Evolutionary conservation across 495 filamentous ascomycete species (phyloP).

Genomic region (Cladorrhinum samala): DNA sequence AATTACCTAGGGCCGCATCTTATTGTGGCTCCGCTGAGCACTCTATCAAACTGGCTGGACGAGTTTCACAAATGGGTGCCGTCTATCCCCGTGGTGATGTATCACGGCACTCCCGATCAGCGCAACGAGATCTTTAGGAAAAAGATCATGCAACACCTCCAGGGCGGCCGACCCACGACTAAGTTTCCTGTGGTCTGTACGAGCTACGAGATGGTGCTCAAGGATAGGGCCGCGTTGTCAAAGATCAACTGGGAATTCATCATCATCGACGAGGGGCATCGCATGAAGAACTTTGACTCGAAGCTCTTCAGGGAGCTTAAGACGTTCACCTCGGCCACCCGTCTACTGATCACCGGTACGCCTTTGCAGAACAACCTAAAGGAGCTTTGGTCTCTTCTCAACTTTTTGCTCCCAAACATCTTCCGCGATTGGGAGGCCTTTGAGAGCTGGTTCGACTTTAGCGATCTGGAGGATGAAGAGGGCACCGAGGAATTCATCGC

Average conservation of each 20-base stretch:
- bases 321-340: conserved; percentile 79
- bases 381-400: conserved; percentile 90
- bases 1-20: conserved; percentile 78
- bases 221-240: conserved; percentile 71
- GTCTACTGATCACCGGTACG: conserved; percentile 90
- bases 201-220: conserved; percentile 91
- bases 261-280: conserved; percentile 96
- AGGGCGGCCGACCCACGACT: conserved; percentile 38
- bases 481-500: conserved; percentile 65
- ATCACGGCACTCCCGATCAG: conserved; percentile 75
- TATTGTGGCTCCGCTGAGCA: conserved; percentile 84
- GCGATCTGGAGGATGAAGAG: conserved; percentile 68
- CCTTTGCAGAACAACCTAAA: conserved; percentile 93
- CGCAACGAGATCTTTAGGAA: conserved; percentile 64
- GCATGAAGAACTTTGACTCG: conserved; percentile 95
- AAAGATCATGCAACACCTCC: conserved; percentile 52
- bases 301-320: conserved; percentile 82
- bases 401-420: conserved; percentile 87
- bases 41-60: conserved; percentile 92
- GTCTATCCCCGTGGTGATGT: conserved; percentile 75
- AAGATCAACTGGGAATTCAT: conserved; percentile 94
- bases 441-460: conserved; percentile 94
- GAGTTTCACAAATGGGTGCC: conserved; percentile 91
- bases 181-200: conserved; percentile 90
- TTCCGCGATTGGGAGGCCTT: conserved; percentile 87